phyloP scores from a whole-genome alignment of 1,284 basidiomycete genomes.

The Cryptococcus deneoformans region DNA sequence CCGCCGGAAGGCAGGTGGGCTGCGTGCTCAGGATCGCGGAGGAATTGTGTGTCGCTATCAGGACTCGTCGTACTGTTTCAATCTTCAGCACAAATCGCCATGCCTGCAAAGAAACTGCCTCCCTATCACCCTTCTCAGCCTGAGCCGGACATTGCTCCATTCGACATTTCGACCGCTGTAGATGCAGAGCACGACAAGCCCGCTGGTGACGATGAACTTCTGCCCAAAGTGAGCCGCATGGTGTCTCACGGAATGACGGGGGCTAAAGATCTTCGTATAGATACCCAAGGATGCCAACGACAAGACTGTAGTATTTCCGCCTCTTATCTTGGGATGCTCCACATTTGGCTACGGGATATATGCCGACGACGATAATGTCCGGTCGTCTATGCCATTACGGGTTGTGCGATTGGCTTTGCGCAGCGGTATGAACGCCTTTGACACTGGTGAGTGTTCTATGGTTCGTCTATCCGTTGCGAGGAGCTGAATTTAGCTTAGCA shows the following conservation, averaged over 20 bases:
- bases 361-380: constrained; percentile 62
- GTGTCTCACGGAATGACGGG: not conserved
- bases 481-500: constrained; percentile 10
- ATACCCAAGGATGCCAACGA: not conserved
- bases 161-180: constrained; percentile 13
- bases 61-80: no score
- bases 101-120: constrained; percentile 7
- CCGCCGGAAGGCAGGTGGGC: no score
- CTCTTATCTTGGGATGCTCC: constrained; percentile 64
- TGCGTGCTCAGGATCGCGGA: no score
- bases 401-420: constrained; percentile 74
- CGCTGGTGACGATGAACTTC: constrained; percentile 15
- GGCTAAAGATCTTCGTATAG: not conserved
- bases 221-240: constrained; percentile 15
- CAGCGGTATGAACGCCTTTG: constrained; percentile 86
- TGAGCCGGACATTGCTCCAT: constrained; percentile 29
- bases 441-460: constrained; percentile 58
- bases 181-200: constrained; percentile 27
- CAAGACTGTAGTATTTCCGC: constrained; percentile 49
- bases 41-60: no score
- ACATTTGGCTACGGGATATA: constrained; percentile 69
- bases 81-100: no score
- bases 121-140: constrained; percentile 35
- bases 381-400: constrained; percentile 62
- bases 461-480: not conserved